Percentiles rank a stretch among this genome's conserved stretches.
phyloP scores from a whole-genome alignment of 2,329 filamentous ascomycete genomes.

The Sporothrix dimorphospora region DNA sequence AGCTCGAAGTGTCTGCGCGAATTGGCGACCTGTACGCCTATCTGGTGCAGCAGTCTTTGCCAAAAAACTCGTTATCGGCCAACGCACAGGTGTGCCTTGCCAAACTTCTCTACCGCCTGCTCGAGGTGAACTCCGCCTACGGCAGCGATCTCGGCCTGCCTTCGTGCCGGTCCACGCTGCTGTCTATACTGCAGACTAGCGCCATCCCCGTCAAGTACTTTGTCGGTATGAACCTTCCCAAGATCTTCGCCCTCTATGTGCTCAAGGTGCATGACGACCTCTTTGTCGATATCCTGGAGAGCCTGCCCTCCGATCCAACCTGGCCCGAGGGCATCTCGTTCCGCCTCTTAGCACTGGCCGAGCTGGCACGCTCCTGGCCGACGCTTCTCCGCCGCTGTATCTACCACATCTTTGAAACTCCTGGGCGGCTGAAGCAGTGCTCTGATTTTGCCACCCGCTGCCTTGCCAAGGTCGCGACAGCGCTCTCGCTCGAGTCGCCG shows the following conservation, averaged over 20 bases:
- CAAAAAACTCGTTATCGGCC: conserved; percentile 70
- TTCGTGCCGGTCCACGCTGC: conserved; percentile 68
- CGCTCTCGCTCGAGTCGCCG: conserved; percentile 66
- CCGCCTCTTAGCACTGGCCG: conserved; percentile 74
- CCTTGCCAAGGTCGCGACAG: conserved; percentile 65
- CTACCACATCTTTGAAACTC: conserved; percentile 92
- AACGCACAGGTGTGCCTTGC: conserved; percentile 69
- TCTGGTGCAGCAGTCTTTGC: conserved; percentile 69
- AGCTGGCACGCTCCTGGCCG: conserved; percentile 80
- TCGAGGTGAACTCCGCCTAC: conserved; percentile 69
- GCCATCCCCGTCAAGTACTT: conserved; percentile 74
- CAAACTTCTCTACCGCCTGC: conserved; percentile 68
- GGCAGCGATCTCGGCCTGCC: conserved; percentile 61
- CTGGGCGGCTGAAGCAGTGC: conserved; percentile 69
- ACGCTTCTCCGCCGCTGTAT: conserved; percentile 84
- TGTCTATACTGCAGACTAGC: conserved; percentile 70
- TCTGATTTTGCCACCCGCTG: conserved; percentile 73
- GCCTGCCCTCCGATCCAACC: conserved; percentile 71
- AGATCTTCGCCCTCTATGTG: conserved; percentile 80
- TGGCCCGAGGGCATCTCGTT: conserved; percentile 83
- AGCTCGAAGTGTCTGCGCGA: conserved; percentile 63
- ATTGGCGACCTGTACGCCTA: conserved; percentile 79
- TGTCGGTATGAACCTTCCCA: conserved; percentile 69
- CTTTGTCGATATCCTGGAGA: conserved; percentile 80
- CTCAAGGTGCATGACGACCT: conserved; percentile 81